Base-by-base conservation (phyloP, 176 grass and related monocot species). In the Olyra latifolia region DNA sequence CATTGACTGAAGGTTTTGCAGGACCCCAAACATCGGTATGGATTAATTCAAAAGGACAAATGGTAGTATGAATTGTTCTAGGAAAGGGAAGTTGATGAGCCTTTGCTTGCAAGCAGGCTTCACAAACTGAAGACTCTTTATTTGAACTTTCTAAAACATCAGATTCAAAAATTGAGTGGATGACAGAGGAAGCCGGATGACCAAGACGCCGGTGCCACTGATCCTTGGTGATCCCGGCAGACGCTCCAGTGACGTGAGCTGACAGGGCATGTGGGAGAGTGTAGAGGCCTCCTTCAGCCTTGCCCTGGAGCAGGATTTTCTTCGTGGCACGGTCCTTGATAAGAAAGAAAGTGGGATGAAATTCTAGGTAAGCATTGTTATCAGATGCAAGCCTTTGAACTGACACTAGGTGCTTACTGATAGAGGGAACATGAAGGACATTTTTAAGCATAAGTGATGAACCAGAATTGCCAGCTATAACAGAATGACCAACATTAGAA, bases 201-300 rank as follows among this genome's bases (percentile, higher is more conserved):
- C 58, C 58, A 15, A 62, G 58, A 0, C 25, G 10, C 5, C 4
- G 4, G 28, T 62, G 58, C 58, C 58, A 30, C 7, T 62, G 58
- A 4, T 24, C 2, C 0, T 1, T 0, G 3, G 0, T 12, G 13
- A 13, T 10, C 2, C 14, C 12, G 24, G 28, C 23, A n/a, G n/a
- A n/a, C n/a, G n/a, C n/a, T n/a, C n/a, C n/a, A n/a, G n/a, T n/a
- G n/a, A n/a, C n/a, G n/a, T n/a, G n/a, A n/a, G n/a, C n/a, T n/a
- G n/a, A n/a, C n/a, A n/a, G n/a, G n/a, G n/a, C n/a, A n/a, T n/a
- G n/a, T n/a, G n/a, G n/a, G n/a, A n/a, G n/a, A 60, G 12, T 16
- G 13, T 3, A 62, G 29, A 62, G 2, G 8, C 0, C 5, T 62
- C 4, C 0, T 15, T 12, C 27, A 30, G 1, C 58, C 28, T 35